phyloP scores from a whole-genome alignment of 192 early-diverging fungal genomes.

The Umbelopsis isabellina region DNA sequence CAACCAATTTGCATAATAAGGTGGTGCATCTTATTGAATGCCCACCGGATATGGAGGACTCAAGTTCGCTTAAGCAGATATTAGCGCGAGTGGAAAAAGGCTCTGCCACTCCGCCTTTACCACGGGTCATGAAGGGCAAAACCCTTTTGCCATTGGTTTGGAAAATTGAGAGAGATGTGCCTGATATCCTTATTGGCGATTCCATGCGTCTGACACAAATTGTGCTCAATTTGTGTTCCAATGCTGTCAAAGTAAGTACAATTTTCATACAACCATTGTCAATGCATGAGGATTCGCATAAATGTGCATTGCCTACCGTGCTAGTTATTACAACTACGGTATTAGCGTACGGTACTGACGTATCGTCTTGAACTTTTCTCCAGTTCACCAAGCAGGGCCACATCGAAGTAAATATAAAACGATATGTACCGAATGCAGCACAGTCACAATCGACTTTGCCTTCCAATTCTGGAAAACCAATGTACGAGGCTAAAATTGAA shows the following conservation, averaged over 20 bases:
- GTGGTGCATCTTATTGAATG: constrained; percentile 37
- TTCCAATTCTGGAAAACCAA: constrained; percentile 33
- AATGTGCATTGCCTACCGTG: no score
- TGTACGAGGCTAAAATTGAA: constrained; percentile 43
- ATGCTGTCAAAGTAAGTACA: constrained; percentile 54
- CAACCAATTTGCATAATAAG: constrained; percentile 38
- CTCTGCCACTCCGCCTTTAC: constrained; percentile 16
- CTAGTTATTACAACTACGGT: no score
- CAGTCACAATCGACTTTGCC: constrained; percentile 16
- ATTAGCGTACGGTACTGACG: no score
- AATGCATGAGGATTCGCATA: neutral
- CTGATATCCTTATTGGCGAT: constrained; percentile 56
- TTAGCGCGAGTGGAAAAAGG: constrained; percentile 18
- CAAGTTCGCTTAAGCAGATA: constrained; percentile 29
- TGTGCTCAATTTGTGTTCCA: constrained; percentile 56
- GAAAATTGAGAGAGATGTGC: constrained; percentile 54
- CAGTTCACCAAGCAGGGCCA: constrained; percentile 44
- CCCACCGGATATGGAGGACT: constrained; percentile 35
- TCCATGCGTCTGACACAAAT: constrained; percentile 56
- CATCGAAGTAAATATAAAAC: constrained; percentile 33
- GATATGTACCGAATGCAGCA: constrained; percentile 32
- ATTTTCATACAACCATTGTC: constrained; percentile 17
- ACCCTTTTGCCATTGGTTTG: constrained; percentile 50
- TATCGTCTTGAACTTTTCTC: neutral
- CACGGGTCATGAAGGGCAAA: constrained; percentile 24